Evolutionary conservation across 2,329 filamentous ascomycete genomes (phyloP), one percentile per base, ranked within the genome.

Genomic region (Hymenoscyphus salicellus): DNA sequence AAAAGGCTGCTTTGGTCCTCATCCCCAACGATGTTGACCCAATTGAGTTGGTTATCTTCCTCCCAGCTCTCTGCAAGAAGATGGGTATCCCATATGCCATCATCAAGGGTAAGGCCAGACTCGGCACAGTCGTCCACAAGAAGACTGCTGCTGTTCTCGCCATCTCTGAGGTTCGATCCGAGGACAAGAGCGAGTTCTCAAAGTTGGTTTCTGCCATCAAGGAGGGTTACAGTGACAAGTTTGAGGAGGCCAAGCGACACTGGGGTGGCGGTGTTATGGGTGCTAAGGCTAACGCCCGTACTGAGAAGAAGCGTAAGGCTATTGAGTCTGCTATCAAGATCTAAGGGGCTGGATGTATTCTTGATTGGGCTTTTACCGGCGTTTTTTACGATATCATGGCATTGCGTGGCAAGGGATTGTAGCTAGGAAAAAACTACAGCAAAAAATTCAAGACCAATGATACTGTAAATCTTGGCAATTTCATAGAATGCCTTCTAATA

Each of bases 221-320:
- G 90, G 94, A 98, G 78, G 95, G 94, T 74, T 99, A 96, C 88
- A 83, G 91, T 77, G 93, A 96, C 82, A 96, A 96, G 88, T 91
- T 91, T 81, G 94, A 98, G 84, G 90, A 93, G 79, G 82, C 86
- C 77, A 90, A 92, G 82, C 89, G 90, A 80, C 91, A 94, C 84
- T 99, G 96, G 95, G 95, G 96, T 84, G 95, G 95, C 87, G 96
- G 96, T 82, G 97, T 99, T 85, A 97, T 99, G 93, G 89, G 95
- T 78, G 86, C 89, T 80, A 99, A 99, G 92, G 93, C 95, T 78
- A 88, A 87, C 73, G 88, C 86, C 71, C 82, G 84, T 75, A 83
- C 84, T 77, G 85, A 87, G 72, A 77, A 87, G 82, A 86, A 85
- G 82, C 83, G 83, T 77, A 97, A 97, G 90, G 93, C 93, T 78